Evolutionary conservation across 2,329 filamentous ascomycete genomes (phyloP).

Genomic region (Coniella vitis): DNA sequence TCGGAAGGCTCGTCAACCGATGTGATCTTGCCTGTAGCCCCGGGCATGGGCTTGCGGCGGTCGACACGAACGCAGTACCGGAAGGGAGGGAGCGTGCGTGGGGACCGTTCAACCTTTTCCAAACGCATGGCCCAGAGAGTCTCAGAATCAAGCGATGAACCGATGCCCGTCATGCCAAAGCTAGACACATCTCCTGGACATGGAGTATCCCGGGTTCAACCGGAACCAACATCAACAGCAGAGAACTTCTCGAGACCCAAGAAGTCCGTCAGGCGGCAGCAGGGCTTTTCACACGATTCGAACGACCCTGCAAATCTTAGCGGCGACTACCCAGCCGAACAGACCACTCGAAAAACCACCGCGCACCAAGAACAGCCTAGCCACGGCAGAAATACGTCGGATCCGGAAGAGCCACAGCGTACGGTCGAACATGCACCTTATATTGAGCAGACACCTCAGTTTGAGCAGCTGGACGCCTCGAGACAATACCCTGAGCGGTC

Average conservation of each 20-base stretch:
- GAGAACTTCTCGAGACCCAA: constrained; percentile 59
- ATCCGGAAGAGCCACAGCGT: constrained; percentile 40
- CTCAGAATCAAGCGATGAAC: constrained; percentile 51
- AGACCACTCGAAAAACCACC: neutral
- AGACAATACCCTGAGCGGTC: constrained; percentile 45
- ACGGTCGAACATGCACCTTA: constrained; percentile 59
- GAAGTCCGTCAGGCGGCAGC: constrained; percentile 39
- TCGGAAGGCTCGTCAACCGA: constrained; percentile 48
- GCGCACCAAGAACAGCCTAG: constrained; percentile 15
- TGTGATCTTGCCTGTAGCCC: constrained; percentile 73
- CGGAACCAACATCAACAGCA: constrained; percentile 52
- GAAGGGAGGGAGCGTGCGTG: constrained; percentile 74
- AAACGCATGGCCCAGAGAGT: constrained; percentile 61
- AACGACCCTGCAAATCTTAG: constrained; percentile 11
- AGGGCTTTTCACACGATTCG: constrained; percentile 42
- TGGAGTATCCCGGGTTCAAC: constrained; percentile 56
- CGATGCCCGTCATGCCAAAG: constrained; percentile 32
- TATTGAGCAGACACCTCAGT: constrained; percentile 50
- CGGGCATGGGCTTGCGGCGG: constrained; percentile 73
- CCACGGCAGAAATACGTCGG: constrained; percentile 28
- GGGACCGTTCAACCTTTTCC: constrained; percentile 67
- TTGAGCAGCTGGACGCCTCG: constrained; percentile 28
- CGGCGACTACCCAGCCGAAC: constrained; percentile 8
- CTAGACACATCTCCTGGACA: constrained; percentile 43
- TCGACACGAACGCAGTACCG: constrained; percentile 90